Evolutionary conservation across 176 grass and related monocot species (phyloP).

Genomic region (Avena insularis): DNA sequence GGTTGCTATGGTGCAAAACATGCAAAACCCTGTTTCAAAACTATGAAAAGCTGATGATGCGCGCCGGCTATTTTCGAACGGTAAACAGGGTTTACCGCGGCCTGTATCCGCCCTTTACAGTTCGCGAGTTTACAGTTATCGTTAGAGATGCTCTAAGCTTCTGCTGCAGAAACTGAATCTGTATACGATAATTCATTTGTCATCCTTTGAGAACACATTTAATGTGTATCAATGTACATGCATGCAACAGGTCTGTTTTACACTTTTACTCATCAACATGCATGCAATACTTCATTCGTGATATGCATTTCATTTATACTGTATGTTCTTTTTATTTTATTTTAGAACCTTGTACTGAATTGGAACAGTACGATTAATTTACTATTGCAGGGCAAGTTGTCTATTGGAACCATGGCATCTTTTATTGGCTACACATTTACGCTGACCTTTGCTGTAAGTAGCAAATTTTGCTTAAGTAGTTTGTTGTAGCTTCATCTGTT

Average conservation of each 20-base stretch:
- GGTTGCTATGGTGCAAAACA: no score
- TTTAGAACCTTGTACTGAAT: not conserved
- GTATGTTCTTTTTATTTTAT: not conserved
- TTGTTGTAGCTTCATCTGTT: constrained; percentile 40
- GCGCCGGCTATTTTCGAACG: no score
- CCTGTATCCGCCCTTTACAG: no score
- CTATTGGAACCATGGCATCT: constrained; percentile 91
- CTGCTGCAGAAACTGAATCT: not conserved
- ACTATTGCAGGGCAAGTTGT: constrained; percentile 88
- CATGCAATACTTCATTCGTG: constrained; percentile 15
- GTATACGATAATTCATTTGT: not conserved
- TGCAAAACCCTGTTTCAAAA: no score
- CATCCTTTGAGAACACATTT: not conserved
- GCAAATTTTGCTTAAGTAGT: constrained; percentile 3
- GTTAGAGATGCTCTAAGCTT: not conserved
- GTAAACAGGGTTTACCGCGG: no score
- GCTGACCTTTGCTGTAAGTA: constrained; percentile 94
- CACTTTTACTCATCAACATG: constrained; percentile 26
- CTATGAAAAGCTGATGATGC: no score
- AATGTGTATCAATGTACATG: constrained; percentile 14
- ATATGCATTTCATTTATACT: constrained; percentile 20
- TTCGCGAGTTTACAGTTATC: no score
- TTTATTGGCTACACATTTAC: constrained; percentile 99
- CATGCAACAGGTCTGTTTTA: not conserved
- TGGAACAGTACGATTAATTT: constrained; percentile 33